These are phyloP conservation scores for Pelargonium cotyledonis DNA, from an alignment of 441 rosid genomes.

Conservation along the genomic window DNA sequence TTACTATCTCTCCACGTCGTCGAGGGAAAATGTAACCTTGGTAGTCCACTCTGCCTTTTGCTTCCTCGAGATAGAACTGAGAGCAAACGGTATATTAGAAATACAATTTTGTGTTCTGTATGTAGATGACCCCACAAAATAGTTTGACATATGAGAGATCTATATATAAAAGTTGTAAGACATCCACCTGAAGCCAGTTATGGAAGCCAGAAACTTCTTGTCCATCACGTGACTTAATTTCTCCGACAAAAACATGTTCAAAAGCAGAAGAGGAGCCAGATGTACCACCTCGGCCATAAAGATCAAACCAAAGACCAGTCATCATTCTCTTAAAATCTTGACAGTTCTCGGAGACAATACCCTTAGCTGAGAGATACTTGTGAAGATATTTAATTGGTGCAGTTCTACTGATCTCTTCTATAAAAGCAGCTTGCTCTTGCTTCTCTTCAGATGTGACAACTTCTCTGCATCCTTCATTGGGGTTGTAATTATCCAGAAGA, in stretches of 20 bases:
- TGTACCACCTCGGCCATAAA: slow-evolving; percentile 77
- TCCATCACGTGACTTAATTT: slow-evolving; percentile 63
- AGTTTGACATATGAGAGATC: background rate
- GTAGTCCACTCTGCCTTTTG: slow-evolving; percentile 72
- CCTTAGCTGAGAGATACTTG: slow-evolving; percentile 52
- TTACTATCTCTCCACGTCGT: slow-evolving; percentile 61
- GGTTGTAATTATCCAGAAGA: slow-evolving; percentile 88
- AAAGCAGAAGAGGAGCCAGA: slow-evolving; percentile 84
- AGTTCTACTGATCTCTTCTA: slow-evolving; percentile 91
- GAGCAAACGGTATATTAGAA: slow-evolving; percentile 1
- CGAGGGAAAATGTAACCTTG: slow-evolving; percentile 90
- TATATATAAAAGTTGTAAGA: background rate
- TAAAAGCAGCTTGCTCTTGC: slow-evolving; percentile 83
- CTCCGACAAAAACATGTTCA: slow-evolving; percentile 97
- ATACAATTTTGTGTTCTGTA: background rate
- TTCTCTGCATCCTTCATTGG: slow-evolving; percentile 67
- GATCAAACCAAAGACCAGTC: slow-evolving; percentile 78
- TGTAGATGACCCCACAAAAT: background rate
- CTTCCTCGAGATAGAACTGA: slow-evolving; percentile 86
- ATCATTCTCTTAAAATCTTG: slow-evolving; percentile 63
- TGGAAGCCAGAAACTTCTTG: slow-evolving; percentile 89
- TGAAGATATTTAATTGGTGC: slow-evolving; percentile 78
- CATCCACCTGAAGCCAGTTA: slow-evolving; percentile 89
- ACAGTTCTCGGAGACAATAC: slow-evolving; percentile 50
- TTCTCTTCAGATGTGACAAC: slow-evolving; percentile 74